Evolutionary conservation across 805 yeast genomes (phyloP), one percentile per base, ranked within the genome.

Genomic region (Hanseniaspora pseudoguilliermondii): DNA sequence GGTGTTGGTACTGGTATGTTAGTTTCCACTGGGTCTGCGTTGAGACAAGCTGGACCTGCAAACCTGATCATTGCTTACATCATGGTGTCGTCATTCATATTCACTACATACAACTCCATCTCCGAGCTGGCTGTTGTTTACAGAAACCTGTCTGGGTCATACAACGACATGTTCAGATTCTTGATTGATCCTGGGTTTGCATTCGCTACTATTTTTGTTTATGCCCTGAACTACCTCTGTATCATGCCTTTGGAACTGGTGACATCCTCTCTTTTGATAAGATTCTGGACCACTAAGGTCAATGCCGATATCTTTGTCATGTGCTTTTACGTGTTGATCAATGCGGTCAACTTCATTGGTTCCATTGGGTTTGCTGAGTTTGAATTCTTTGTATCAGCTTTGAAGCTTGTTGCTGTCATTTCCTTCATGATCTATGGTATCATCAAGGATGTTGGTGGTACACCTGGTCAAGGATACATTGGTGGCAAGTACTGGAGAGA

Each of bases 1-100:
- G 75, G 82, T 43, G 78, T 82, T 40, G 86, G 86, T 58, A 81
- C 86, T 0, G 86, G 88, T 64, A 68, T 82, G 56, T 81, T 83
- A 59, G 77, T 82, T 54, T 86, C 85, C 57, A 75, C 84, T 2
- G 86, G 86, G 54, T 68, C 75, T 44, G 79, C 84, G 1, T 70
- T 83, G 58, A 65, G 65, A 38, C 72, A 75, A 20, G 84, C 84
- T 63, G 88, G 88, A 43, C 84, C 86, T 5, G 85, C 81, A 2
- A 77, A 83, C 36, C 65, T 82, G 38, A 72, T 82, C 51, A 76
- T 82, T 43, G 82, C 78, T 59, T 77, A 81, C 72, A 61, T 67
- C 23, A 67, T 80, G 40, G 73, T 78, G 29, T 84, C 86, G 23
- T 67, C 79, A 57, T 77, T 81, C 67, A 75, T 84, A 59, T 79